Base-by-base conservation (phyloP, 257 asterid genomes). In the Vinca minor region DNA sequence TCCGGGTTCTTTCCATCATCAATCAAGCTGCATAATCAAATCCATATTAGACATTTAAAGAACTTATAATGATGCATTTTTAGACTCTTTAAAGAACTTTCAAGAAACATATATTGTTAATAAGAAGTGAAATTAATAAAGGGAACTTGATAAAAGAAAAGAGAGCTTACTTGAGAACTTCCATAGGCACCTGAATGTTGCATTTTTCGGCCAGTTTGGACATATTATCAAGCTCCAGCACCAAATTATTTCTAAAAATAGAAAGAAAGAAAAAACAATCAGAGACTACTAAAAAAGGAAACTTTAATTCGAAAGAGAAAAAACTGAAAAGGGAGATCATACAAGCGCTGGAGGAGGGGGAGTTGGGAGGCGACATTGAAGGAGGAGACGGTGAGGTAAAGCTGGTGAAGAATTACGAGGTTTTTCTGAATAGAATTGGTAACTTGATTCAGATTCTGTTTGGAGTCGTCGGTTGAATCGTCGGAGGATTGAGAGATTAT, bases 1-100 rank as follows among this genome's bases (percentile, higher is more conserved):
- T 89, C 95, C 23, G 97, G 99, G 67, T 93, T 93, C 81, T 89
- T 87, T 80, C 99, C 96, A 61, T 93, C 97, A 77, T 93, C 99
- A 36, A 93, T 87, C 76, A 93, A 84, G 77, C 96, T 93, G 57
- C 67, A 77, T 9, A 17, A 60, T 44, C 53, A 35, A 29, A 73
- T 41, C 31, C 8, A 50, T 32, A 17, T 21, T 39, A 9, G 15
- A 69, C 4, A 56, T 20, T 28, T 10, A 1, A 12, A 4, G 31
- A 2, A 15, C 31, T n/a, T 1, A 4, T 31, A 18, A 42, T 4
- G n/a, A n/a, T n/a, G 49, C 59, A 66, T 12, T 1, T 45, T 12
- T 31, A 39, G 38, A 34, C 50, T 54, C 26, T 9, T 11, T 3
- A 21, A 0, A 32, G 53, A 31, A 29, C 8, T 23, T 13, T 2